Evolutionary conservation across 345 rosid species (phyloP).

Genomic region (Psidium friedrichsthalianum): DNA sequence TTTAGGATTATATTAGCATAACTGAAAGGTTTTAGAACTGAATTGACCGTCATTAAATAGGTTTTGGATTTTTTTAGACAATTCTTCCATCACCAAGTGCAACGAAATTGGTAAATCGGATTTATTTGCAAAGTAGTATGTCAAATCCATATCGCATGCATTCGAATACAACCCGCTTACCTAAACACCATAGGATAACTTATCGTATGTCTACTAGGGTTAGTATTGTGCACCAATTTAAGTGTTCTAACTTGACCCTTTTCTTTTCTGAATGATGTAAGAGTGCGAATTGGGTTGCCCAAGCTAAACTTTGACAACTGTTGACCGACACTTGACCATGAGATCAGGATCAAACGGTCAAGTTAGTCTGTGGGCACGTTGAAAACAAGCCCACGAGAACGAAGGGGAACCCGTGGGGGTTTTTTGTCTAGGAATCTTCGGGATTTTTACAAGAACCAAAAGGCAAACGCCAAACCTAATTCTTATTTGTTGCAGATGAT

Average conservation of each 20-base stretch:
- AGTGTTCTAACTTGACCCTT: background rate
- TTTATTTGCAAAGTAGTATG: background rate
- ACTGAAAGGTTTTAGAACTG: no score
- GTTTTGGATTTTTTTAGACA: no score
- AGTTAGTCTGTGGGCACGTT: background rate
- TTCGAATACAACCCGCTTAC: background rate
- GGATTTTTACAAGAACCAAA: background rate
- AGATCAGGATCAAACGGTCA: conserved; percentile 12
- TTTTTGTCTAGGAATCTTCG: background rate
- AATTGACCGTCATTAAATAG: no score
- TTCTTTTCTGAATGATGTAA: background rate
- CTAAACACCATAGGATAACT: background rate
- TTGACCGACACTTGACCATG: conserved; percentile 16
- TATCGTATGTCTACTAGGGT: background rate
- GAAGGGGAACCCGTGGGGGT: conserved; percentile 14
- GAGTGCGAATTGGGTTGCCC: background rate
- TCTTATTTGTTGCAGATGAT: background rate
- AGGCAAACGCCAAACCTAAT: background rate
- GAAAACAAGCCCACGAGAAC: conserved; percentile 10
- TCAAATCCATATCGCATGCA: background rate
- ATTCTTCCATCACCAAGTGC: background rate
- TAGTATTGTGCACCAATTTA: background rate
- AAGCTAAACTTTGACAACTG: conserved; percentile 3
- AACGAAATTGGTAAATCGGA: background rate
- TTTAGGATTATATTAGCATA: no score